phyloP scores from a whole-genome alignment of 305 asterid genomes.

The Fraxinus dipetala region DNA sequence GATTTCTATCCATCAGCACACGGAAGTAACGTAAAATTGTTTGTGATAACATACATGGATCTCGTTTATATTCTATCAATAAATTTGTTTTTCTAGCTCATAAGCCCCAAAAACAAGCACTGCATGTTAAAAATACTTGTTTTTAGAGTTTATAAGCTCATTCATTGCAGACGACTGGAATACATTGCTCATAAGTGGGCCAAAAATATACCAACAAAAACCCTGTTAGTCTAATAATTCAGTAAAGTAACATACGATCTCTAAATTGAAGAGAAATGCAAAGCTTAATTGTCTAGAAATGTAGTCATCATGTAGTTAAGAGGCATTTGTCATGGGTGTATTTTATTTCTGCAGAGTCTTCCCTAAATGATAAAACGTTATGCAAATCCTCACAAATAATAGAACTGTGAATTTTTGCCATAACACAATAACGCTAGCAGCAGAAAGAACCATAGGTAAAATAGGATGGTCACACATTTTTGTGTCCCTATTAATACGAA shows the following conservation, averaged over 20 bases:
- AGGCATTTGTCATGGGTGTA: neutral
- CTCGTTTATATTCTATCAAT: neutral
- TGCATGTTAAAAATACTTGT: neutral
- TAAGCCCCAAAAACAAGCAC: neutral
- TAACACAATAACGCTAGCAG: neutral
- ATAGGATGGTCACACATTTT: neutral
- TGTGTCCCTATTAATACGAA: neutral
- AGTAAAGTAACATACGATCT: slow-evolving; percentile 44
- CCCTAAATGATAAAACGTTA: neutral
- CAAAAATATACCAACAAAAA: neutral
- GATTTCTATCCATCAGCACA: neutral
- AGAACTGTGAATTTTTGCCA: neutral
- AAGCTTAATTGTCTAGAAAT: neutral
- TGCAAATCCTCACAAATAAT: neutral
- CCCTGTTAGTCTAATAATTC: slow-evolving; percentile 76
- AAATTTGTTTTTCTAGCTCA: neutral
- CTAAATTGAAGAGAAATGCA: neutral
- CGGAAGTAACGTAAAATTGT: neutral
- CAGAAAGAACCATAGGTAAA: neutral
- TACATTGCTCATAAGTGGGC: neutral
- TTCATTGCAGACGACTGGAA: neutral
- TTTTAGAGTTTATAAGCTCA: neutral
- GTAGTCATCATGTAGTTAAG: neutral
- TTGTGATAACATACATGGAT: neutral
- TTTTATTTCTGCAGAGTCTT: neutral